These are phyloP conservation scores for Eucalyptus paniculata DNA, from an alignment of 345 rosid species.

Conservation along the genomic window DNA sequence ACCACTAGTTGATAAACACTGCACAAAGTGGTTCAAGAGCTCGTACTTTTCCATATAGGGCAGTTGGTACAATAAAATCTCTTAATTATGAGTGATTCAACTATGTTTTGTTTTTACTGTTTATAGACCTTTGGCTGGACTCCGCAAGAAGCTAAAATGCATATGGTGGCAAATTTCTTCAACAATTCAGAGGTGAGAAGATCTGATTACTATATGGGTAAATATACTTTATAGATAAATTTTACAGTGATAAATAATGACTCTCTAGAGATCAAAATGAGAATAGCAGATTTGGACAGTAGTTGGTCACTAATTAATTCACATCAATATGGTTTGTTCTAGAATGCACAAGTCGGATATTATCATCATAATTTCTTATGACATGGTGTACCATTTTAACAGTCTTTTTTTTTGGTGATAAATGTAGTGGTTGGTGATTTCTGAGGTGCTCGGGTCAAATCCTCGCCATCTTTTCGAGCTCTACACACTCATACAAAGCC, in stretches of 20 bases:
- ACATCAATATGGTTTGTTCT: background rate
- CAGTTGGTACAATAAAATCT: background rate
- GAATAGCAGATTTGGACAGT: background rate
- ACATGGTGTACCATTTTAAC: background rate
- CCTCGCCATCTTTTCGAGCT: slow-evolving; percentile 88
- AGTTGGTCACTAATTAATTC: background rate
- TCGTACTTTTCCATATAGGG: background rate
- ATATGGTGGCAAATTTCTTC: slow-evolving; percentile 89
- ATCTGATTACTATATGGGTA: background rate
- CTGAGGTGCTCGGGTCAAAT: slow-evolving; percentile 82
- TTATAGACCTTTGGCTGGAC: slow-evolving; percentile 87
- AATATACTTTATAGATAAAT: too few relatives aligned
- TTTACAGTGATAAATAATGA: background rate
- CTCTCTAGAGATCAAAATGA: background rate
- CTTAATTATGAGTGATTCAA: background rate
- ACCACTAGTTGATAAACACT: background rate
- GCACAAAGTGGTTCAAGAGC: background rate
- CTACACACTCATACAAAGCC: slow-evolving; percentile 81
- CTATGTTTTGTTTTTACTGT: slow-evolving; percentile 1
- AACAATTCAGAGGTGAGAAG: slow-evolving; percentile 67
- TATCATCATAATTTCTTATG: background rate
- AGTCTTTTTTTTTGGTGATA: background rate
- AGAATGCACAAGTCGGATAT: background rate
- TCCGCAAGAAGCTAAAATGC: slow-evolving; percentile 84
- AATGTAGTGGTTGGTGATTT: slow-evolving; percentile 68